Evolutionary conservation across 2,329 filamentous ascomycete species (phyloP).

Genomic region (Arthrocladium fulminans): DNA sequence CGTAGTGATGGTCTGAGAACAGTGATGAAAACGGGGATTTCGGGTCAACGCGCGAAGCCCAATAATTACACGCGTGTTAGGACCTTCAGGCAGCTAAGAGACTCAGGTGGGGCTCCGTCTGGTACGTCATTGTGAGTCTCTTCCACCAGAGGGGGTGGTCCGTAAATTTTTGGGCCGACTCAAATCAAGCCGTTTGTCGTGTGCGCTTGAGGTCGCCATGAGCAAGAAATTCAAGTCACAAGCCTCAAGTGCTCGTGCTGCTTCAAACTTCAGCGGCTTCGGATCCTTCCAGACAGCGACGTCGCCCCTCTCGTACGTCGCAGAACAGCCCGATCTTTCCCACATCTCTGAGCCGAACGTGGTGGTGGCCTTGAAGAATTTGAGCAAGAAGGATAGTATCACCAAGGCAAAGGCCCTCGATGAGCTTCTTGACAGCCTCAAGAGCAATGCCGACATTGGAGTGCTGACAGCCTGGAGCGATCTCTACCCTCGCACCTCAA

Average conservation of each 20-base stretch:
- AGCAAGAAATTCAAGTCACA: slow-evolving; percentile 57
- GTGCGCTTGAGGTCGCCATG: slow-evolving; percentile 30
- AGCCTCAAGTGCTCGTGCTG: slow-evolving; percentile 55
- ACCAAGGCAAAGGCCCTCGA: slow-evolving; percentile 88
- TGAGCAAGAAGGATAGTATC: slow-evolving; percentile 84
- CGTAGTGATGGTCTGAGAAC: not conserved
- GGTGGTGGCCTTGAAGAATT: slow-evolving; percentile 83
- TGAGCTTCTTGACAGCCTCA: slow-evolving; percentile 61
- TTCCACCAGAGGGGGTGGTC: not conserved
- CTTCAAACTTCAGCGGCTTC: slow-evolving; percentile 41
- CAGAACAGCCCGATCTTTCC: slow-evolving; percentile 74
- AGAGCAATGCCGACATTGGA: slow-evolving; percentile 45
- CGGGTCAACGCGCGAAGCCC: not conserved
- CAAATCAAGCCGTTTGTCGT: not conserved
- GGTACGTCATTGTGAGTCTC: no score
- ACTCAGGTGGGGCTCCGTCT: no score
- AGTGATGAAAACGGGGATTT: no score
- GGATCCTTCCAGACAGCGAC: slow-evolving; percentile 31
- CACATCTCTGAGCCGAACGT: slow-evolving; percentile 69
- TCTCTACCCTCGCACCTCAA: slow-evolving; percentile 79
- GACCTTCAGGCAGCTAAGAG: no score
- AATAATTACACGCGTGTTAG: no score
- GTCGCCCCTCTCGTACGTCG: slow-evolving; percentile 68
- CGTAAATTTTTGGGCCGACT: not conserved
- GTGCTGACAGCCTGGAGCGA: slow-evolving; percentile 84